Evolutionary conservation across 495 filamentous ascomycete species (phyloP).

Genomic region (Immersiella caudata): DNA sequence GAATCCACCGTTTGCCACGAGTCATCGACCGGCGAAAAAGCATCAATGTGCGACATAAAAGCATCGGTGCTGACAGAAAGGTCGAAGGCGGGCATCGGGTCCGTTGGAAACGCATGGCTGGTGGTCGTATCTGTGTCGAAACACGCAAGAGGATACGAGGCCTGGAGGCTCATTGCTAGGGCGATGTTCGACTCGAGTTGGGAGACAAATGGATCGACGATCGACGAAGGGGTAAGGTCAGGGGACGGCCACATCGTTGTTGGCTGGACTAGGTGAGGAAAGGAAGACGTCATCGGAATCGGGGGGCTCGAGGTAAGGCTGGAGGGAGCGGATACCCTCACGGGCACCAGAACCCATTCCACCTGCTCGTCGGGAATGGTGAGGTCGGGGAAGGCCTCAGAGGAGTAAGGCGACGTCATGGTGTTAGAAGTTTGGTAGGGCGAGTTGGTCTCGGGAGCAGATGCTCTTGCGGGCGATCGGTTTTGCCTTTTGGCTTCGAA

Average conservation of each 20-base stretch:
- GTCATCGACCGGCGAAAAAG: background rate
- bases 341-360: slow-evolving; percentile 6
- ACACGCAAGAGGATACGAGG: background rate
- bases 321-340: background rate
- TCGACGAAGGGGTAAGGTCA: background rate
- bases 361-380: slow-evolving; percentile 1
- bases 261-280: background rate
- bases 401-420: background rate
- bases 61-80: background rate
- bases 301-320: background rate
- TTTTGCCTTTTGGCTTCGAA: background rate
- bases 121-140: background rate
- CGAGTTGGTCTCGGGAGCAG: background rate
- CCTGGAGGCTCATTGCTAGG: background rate
- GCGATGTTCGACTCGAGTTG: background rate
- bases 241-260: background rate
- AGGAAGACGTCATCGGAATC: background rate
- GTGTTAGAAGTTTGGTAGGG: background rate
- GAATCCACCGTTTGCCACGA: background rate
- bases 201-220: background rate
- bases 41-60: background rate
- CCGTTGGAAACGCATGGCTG: background rate
- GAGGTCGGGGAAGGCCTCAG: background rate
- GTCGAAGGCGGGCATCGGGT: background rate
- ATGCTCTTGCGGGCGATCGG: background rate